Evolutionary conservation across 495 filamentous ascomycete species (phyloP).

Genomic region (Rostrohypoxylon terebratum): DNA sequence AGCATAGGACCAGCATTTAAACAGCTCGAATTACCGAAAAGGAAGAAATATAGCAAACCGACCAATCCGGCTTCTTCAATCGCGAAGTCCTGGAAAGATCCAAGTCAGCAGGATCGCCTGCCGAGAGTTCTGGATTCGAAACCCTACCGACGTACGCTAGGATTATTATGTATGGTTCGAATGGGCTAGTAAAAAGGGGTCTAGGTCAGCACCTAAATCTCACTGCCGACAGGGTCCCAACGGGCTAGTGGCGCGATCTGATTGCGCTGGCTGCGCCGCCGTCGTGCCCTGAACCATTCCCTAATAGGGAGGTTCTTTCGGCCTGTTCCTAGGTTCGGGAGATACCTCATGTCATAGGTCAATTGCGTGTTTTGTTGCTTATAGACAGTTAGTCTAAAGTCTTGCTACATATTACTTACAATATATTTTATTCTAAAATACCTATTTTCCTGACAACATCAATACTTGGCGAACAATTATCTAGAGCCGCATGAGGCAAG

Average conservation of each 20-base stretch:
- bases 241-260: slow-evolving; percentile 15
- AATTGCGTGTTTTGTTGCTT: slow-evolving; percentile 3
- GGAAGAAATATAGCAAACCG: background rate
- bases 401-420: background rate
- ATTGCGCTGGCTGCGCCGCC: slow-evolving; percentile 1
- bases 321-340: background rate
- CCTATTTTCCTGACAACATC: background rate
- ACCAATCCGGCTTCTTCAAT: slow-evolving; percentile 17
- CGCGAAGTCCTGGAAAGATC: slow-evolving; percentile 1
- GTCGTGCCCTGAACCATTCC: slow-evolving; percentile 23
- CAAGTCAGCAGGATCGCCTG: slow-evolving; percentile 22
- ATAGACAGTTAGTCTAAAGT: background rate
- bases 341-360: background rate
- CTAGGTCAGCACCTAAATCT: slow-evolving; percentile 16
- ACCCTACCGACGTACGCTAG: slow-evolving; percentile 8
- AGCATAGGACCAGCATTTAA: background rate
- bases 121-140: slow-evolving; percentile 27
- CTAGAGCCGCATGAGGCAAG: slow-evolving; percentile 29
- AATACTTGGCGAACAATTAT: background rate
- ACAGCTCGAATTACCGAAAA: background rate
- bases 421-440: background rate
- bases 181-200: slow-evolving; percentile 1
- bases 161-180: background rate
- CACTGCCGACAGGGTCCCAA: slow-evolving; percentile 25
- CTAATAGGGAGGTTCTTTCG: slow-evolving; percentile 38